Evolutionary conservation across 1,284 basidiomycete genomes (phyloP), one percentile per base, ranked within the genome.

Genomic region (Moniliophthora roreri): DNA sequence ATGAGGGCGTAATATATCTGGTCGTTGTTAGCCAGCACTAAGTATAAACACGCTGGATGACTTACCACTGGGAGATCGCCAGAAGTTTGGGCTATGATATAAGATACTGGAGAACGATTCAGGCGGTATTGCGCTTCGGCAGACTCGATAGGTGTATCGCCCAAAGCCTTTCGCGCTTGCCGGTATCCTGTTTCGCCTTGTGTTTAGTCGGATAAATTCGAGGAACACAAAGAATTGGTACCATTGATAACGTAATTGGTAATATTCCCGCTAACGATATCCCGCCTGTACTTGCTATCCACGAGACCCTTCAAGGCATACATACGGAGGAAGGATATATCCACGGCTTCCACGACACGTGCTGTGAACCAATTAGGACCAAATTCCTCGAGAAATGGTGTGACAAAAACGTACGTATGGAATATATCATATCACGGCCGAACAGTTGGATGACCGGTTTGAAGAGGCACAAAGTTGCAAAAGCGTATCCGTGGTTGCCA

Each of bases 1-100:
- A 66, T 58, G 4, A 63, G 47, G 7, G 66, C 67, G 20, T 67
- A 69, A 52, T 72, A 76, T 10, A 74, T 52, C 74, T 75, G 45
- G 2, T 13, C 23, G 21, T 13, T 24, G 5, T 9, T 26, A 10
- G 21, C 9, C 9, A 39, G 35, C 24, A 3, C 10, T n/a, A 34
- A 42, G 18, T 13, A 9, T 48, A n/a, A 40, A 41, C 16, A 18
- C 34, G 2, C 21, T 1, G 2, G 11, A 20, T 21, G 7, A 58
- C 58, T 20, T 53, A 70, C 72, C 52, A 63, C 63, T 2, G 70
- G 67, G n/a, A 65, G 58, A 45, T 74, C 68, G 5, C 60, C 62
- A 23, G 61, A 56, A 2, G 70, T 35, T 0, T 34, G 47, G 3
- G 48, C 42, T 1, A 66, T 1, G 2, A 73, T 51, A 2, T 55